Base-by-base conservation (phyloP, 2,329 filamentous ascomycete genomes). In the Nothophaeocryptopus gaeumannii region DNA sequence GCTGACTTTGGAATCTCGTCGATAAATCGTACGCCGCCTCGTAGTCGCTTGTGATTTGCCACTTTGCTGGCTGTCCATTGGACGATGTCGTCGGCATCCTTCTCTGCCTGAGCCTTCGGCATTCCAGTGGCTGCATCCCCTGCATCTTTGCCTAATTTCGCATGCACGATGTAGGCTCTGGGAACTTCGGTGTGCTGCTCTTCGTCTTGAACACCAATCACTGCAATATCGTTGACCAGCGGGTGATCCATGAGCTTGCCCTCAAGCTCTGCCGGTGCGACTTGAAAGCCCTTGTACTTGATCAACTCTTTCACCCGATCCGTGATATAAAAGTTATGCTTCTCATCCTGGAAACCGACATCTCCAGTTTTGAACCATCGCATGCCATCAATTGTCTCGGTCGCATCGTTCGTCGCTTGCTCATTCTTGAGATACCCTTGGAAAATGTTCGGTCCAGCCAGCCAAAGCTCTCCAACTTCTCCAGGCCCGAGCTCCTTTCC, bases 351-450 rank as follows among this genome's bases (percentile, higher is more conserved):
- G 56, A 86, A 84, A 2, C 89, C 88, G 15, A 96, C 83, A 63
- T 96, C 91, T 2, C 91, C 91, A 0, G 91, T 96, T 70, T 85
- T 91, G 78, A 95, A 96, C 74, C 84, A 96, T 12, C 55, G 47
- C 13, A 50, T 37, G 0, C 89, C 89, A 58, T 95, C 89, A 5
- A 58, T 50, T 2, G 86, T 87, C 29, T 52, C 44, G 53, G 92
- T 83, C 0, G 86, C 83, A 39, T 88, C 83, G 2, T 74, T 75
- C 2, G 88, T 89, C 2, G 84, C 81, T 54, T 85, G 80, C 0
- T 82, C 79, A 50, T 87, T 86, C 62, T 89, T 88, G 61, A 87
- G 78, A 63, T 95, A 95, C 0, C 88, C 89, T 59, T 81, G 76
- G 72, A 91, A 91, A 13, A 92, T 74, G 54, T 93, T 93, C 0